Conservation (phyloP, 257 asterid genomes). For the Thymus quinquecostatus region DNA sequence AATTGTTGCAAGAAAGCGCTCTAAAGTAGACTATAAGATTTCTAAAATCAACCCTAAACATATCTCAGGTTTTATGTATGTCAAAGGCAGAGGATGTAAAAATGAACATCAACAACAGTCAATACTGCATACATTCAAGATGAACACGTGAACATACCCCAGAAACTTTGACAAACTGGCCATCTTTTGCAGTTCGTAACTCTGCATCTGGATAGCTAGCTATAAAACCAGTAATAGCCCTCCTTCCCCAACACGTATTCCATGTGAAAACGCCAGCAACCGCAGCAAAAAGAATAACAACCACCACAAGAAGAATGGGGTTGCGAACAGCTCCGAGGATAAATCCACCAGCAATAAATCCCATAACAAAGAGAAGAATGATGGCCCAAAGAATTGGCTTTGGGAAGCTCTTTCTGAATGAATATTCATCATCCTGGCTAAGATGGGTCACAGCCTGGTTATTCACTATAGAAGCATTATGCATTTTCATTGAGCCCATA, state of each 20-base stretch:
- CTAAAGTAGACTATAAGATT: background rate
- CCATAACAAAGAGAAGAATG: constrained; percentile 69
- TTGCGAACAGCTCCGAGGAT: constrained; percentile 70
- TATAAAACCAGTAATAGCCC: constrained; percentile 62
- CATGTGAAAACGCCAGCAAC: constrained; percentile 61
- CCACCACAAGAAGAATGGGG: constrained; percentile 66
- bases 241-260: constrained; percentile 68
- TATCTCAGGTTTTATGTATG: background rate
- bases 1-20: background rate
- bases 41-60: background rate
- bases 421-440: constrained; percentile 58
- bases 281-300: constrained; percentile 58
- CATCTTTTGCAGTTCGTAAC: constrained; percentile 57
- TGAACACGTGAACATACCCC: constrained; percentile 52
- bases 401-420: constrained; percentile 67
- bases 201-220: constrained; percentile 57
- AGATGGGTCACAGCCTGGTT: constrained; percentile 69
- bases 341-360: constrained; percentile 75
- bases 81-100: background rate
- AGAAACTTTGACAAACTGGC: constrained; percentile 62
- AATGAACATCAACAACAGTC: background rate
- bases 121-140: background rate
- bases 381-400: constrained; percentile 63
- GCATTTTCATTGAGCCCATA: constrained; percentile 55
- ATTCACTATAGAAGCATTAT: constrained; percentile 45